These are phyloP conservation scores for Fusarium nisikadoi DNA, from an alignment of 2,329 filamentous ascomycete genomes.

Conservation along the genomic window DNA sequence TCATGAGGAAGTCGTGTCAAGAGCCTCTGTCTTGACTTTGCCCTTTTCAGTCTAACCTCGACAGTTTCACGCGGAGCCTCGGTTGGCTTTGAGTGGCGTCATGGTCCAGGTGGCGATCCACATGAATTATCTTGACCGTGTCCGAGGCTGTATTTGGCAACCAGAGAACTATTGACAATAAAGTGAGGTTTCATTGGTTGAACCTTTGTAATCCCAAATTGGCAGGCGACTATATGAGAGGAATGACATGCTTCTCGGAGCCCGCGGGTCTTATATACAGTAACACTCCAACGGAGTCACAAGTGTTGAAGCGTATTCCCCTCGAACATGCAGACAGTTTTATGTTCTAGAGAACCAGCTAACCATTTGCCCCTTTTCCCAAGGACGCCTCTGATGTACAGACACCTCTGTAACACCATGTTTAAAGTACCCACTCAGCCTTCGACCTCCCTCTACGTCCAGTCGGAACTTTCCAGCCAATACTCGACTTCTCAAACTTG, in stretches of 20 bases:
- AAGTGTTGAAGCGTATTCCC: not conserved
- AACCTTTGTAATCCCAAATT: too few species aligned
- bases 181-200: not conserved
- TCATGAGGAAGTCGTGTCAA: not conserved
- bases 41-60: not conserved
- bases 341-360: too few species aligned
- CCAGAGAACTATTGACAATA: not conserved
- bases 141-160: not conserved
- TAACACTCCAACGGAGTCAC: not conserved
- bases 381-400: accelerated
- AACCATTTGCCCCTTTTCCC: not conserved
- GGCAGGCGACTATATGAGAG: not conserved
- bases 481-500: not conserved
- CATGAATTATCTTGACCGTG: not conserved
- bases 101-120: not conserved
- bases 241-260: not conserved
- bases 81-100: not conserved
- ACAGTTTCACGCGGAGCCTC: not conserved
- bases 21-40: not conserved
- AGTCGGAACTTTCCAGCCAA: not conserved
- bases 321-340: not conserved
- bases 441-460: not conserved
- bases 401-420: too few species aligned
- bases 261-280: not conserved
- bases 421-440: not conserved